phyloP scores from a whole-genome alignment of 2,329 filamentous ascomycete species.

The Fusarium staphyleae region DNA sequence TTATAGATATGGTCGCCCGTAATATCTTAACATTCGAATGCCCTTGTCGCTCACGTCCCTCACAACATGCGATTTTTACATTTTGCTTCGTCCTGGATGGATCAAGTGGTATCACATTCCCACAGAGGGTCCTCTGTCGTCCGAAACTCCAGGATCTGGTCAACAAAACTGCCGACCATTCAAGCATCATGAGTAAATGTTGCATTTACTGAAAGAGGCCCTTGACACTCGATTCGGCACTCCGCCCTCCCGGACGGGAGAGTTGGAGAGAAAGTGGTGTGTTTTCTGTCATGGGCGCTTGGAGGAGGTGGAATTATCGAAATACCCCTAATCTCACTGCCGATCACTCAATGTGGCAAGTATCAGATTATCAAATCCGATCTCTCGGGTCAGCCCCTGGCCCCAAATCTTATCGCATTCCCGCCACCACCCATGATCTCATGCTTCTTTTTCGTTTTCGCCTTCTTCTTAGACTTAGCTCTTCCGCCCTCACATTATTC shows the following conservation, averaged over 20 bases:
- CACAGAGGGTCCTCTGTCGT: slow-evolving; percentile 8
- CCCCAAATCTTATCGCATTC: slow-evolving; percentile 15
- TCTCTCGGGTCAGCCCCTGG: slow-evolving; percentile 25
- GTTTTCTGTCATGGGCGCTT: slow-evolving; percentile 16
- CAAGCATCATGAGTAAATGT: background rate
- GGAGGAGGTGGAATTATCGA: slow-evolving; percentile 23
- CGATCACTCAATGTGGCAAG: slow-evolving; percentile 22
- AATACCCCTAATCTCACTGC: slow-evolving; percentile 16
- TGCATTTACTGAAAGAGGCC: background rate
- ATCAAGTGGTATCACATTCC: slow-evolving; percentile 24
- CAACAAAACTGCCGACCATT: slow-evolving; percentile 20
- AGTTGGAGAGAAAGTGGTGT: slow-evolving; percentile 30
- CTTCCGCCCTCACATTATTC: slow-evolving; percentile 17
- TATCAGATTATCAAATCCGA: slow-evolving; percentile 34
- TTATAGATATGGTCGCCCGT: too few relatives aligned
- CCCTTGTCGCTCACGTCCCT: slow-evolving; percentile 24
- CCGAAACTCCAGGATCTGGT: slow-evolving; percentile 19
- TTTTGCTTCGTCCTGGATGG: slow-evolving; percentile 31
- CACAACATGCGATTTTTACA: slow-evolving; percentile 38
- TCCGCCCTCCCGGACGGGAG: slow-evolving; percentile 22
- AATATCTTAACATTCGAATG: slow-evolving; percentile 1
- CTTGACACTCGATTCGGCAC: slow-evolving; percentile 23
- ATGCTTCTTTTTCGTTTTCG: slow-evolving; percentile 38
- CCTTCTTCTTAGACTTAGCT: slow-evolving; percentile 9
- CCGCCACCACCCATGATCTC: slow-evolving; percentile 21